A percentile compares a stretch with the other conserved stretches of the same genome.
phyloP scores from a whole-genome alignment of 1,284 basidiomycete genomes.

The Fomes fomentarius region DNA sequence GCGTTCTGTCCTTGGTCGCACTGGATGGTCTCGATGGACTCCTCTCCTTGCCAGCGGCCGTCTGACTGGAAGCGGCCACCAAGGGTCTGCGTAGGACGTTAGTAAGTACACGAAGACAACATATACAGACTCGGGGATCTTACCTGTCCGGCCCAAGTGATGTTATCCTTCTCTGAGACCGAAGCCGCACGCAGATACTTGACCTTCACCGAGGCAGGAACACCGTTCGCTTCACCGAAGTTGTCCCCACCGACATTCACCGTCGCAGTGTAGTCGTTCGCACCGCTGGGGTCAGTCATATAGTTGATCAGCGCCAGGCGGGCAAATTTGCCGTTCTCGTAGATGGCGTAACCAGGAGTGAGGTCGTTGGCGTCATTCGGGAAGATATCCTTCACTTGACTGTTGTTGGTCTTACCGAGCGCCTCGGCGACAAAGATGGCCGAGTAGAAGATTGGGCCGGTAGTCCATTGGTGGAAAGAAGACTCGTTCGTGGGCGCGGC shows the following conservation, averaged over 20 bases:
- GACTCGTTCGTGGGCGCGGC: slow-evolving; percentile 65
- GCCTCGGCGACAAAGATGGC: slow-evolving; percentile 68
- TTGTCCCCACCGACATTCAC: slow-evolving; percentile 45
- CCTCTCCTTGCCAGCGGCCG: slow-evolving; percentile 58
- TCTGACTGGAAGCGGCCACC: slow-evolving; percentile 62
- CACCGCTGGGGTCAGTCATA: slow-evolving; percentile 53
- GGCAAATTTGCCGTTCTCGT: slow-evolving; percentile 57
- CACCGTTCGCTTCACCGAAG: slow-evolving; percentile 35
- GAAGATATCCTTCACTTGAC: slow-evolving; percentile 61
- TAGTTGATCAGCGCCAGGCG: slow-evolving; percentile 73
- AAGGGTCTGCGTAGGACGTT: slow-evolving; percentile 50
- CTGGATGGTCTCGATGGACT: slow-evolving; percentile 51
- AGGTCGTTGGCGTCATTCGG: slow-evolving; percentile 49
- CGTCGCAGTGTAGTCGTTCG: slow-evolving; percentile 49
- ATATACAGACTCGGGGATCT: too few relatives aligned
- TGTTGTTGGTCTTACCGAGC: slow-evolving; percentile 59
- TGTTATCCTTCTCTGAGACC: slow-evolving; percentile 65
- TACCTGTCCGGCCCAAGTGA: slow-evolving; percentile 66
- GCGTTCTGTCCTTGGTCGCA: slow-evolving; percentile 52
- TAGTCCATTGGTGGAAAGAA: slow-evolving; percentile 58
- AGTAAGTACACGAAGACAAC: not conserved
- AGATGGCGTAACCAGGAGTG: slow-evolving; percentile 74
- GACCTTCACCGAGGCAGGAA: slow-evolving; percentile 44
- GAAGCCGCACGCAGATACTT: slow-evolving; percentile 57
- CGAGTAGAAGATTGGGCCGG: slow-evolving; percentile 71